Evolutionary conservation across 1,284 basidiomycete genomes (phyloP).

Genomic region (Marasmius tenuissimus): DNA sequence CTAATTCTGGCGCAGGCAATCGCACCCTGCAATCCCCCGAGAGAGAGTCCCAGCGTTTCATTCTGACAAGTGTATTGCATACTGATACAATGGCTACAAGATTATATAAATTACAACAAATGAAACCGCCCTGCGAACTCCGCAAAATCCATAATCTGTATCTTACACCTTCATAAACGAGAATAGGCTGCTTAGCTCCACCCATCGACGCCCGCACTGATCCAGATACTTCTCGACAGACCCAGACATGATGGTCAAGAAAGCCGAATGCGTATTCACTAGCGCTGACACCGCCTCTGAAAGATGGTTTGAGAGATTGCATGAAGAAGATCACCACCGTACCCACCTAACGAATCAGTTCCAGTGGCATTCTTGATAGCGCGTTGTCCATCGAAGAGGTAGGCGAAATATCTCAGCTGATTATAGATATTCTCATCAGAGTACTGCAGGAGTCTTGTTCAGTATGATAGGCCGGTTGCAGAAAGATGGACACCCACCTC

Average conservation of each 20-base stretch:
- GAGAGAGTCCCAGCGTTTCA: too few relatives aligned
- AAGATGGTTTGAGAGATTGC: background rate
- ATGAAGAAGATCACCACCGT: background rate
- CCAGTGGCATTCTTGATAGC: conserved; percentile 53
- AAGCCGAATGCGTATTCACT: conserved; percentile 43
- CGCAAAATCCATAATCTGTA: too few relatives aligned
- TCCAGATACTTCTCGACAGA: conserved; percentile 80
- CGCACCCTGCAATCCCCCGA: too few relatives aligned
- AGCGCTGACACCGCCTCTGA: conserved; percentile 60
- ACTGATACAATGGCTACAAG: background rate
- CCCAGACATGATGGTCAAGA: conserved; percentile 52
- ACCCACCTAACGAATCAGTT: conserved; percentile 45
- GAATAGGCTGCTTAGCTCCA: conserved; percentile 77
- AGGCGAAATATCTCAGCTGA: conserved; percentile 81
- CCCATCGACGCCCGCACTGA: conserved; percentile 84
- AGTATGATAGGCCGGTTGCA: background rate
- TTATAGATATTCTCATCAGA: conserved; percentile 83
- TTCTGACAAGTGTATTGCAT: background rate
- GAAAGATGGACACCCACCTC: conserved; percentile 55
- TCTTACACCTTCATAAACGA: conserved; percentile 69
- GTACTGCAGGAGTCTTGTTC: conserved; percentile 52
- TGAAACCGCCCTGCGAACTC: background rate
- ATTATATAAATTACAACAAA: background rate
- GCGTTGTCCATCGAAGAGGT: conserved; percentile 76
- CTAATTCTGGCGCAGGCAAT: too few relatives aligned